Base-by-base conservation (phyloP, 2,329 filamentous ascomycete genomes). In the Coleophoma cylindrospora region DNA sequence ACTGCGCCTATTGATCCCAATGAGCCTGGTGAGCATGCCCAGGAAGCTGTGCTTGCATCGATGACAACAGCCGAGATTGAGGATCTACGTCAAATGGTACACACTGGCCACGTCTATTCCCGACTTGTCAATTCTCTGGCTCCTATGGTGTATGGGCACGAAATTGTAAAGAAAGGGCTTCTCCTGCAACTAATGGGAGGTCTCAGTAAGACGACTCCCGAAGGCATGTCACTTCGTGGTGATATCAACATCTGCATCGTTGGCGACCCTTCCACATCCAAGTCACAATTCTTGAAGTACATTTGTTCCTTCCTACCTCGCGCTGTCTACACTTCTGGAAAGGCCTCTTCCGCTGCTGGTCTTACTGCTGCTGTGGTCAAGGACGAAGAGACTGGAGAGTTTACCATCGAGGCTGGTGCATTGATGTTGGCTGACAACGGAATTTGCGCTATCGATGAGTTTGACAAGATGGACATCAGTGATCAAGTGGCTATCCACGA, bases 161-260 rank as follows among this genome's bases (percentile, higher is more conserved):
- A 94, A 54, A 90, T 96, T 50, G 92, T 99, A 64, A 99, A 99
- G 74, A 99, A 99, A 70, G 94, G 94, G 32, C 75, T 99, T 21
- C 79, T 99, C 8, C 77, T 99, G 40, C 94, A 99, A 68, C 77
- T 99, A 43, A 90, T 99, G 80, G 89, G 91, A n/a, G 94, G 94
- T 74, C 89, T 99, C 2, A 84, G 84, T 70, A 99, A 99, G 69
- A 81, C 81, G 19, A 99, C 94, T 0, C 80, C 90, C 0, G 94
- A 99, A 70, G 92, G 90, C 54, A 96, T 99, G 90, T 84, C 91
- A 56, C 79, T 99, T 40, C 85, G 94, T 79, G 94, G 94, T 59
- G 94, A 99, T 65, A 91, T 99, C 75, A 99, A 99, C 72, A 95
- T 99, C 55, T 99, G 94, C 70, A 89, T 99, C 59, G 94, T 99